phyloP scores from a whole-genome alignment of 495 filamentous ascomycete species.

The Paragyromitra xinjiangensis region DNA sequence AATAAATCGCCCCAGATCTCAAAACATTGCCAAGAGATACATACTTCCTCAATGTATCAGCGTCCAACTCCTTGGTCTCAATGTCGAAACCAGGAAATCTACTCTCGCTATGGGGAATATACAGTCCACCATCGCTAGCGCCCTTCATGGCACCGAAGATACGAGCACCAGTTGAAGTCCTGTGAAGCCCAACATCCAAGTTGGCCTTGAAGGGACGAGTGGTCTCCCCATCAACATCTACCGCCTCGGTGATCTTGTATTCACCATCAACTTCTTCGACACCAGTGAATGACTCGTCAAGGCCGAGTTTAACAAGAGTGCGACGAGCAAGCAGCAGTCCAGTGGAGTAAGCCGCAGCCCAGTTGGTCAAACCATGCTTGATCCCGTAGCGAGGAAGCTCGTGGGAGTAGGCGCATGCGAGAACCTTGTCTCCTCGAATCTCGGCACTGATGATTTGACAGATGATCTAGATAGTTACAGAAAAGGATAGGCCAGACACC shows the following conservation, averaged over 20 bases:
- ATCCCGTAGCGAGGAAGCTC: conserved; percentile 95
- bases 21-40: not conserved
- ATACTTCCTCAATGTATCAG: conserved; percentile 85
- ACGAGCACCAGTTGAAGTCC: conserved; percentile 94
- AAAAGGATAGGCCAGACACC: conserved; percentile 37
- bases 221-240: conserved; percentile 78
- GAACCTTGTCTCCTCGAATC: conserved; percentile 95
- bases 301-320: conserved; percentile 89
- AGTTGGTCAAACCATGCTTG: conserved; percentile 97
- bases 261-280: conserved; percentile 95
- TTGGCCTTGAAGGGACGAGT: conserved; percentile 92
- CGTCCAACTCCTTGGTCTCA: conserved; percentile 91
- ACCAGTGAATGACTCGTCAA: conserved; percentile 87
- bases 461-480: conserved; percentile 68
- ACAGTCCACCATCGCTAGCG: conserved; percentile 94
- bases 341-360: conserved; percentile 93
- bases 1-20: conserved; percentile 1
- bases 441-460: conserved; percentile 94
- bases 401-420: conserved; percentile 89
- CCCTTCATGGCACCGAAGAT: conserved; percentile 99
- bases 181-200: conserved; percentile 94
- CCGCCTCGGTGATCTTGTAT: conserved; percentile 88
- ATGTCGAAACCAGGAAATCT: conserved; percentile 98
- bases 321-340: conserved; percentile 95
- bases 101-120: conserved; percentile 95